These are phyloP conservation scores for Parietichytrium sp. DNA, from an alignment of 108 stramenopile species.

Conservation along the genomic window DNA sequence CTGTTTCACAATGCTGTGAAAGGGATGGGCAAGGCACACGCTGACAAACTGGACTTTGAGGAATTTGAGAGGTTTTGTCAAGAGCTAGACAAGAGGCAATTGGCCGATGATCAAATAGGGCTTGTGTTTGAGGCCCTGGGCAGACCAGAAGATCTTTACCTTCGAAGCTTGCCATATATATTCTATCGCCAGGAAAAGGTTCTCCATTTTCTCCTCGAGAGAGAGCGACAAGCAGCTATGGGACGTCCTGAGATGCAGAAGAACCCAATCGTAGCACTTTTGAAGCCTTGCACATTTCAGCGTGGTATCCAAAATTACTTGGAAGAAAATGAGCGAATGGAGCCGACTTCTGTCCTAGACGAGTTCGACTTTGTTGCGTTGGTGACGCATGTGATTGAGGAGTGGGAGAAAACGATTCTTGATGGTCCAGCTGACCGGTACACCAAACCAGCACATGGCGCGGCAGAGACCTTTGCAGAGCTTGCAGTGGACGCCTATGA, in stretches of 20 bases:
- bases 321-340: neutral
- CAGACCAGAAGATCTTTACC: neutral
- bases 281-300: neutral
- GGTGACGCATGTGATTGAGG: neutral
- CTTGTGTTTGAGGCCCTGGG: neutral
- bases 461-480: slow-evolving; percentile 27
- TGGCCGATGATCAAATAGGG: neutral
- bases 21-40: neutral
- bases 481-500: neutral
- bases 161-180: neutral
- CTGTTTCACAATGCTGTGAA: slow-evolving; percentile 10
- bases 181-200: neutral
- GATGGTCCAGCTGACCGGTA: neutral
- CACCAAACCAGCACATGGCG: neutral
- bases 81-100: neutral
- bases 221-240: neutral
- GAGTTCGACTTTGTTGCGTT: neutral
- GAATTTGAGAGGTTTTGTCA: neutral
- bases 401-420: neutral
- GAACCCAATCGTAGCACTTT: neutral
- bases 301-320: neutral
- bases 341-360: neutral
- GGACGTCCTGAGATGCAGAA: too few species aligned
- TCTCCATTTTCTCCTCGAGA: neutral
- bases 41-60: neutral